Base-by-base conservation (phyloP, 768 basidiomycete genomes). In the Boletus reticuloceps region DNA sequence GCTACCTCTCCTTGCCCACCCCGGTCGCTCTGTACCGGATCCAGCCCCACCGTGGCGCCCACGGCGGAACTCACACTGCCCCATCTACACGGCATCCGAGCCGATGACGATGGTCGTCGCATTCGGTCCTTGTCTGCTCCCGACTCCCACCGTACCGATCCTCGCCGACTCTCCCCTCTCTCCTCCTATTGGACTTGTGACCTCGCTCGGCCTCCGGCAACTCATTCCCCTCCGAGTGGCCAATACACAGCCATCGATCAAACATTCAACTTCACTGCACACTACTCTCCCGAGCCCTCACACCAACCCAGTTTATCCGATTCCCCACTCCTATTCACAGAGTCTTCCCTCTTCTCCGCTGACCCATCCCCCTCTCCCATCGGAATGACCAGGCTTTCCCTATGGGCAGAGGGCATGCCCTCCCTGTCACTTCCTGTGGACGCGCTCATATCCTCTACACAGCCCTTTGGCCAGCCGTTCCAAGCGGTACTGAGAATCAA, bases 381-480 rank as follows among this genome's bases (percentile, higher is more conserved):
- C 51, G 77, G 73, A 39, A 54, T 78, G 43, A 69, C 70, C 14
- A 45, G 39, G 44, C 67, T 89, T 53, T 78, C 76, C 39, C 74
- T 90, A 17, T 78, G 78, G 64, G 83, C 88, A 22, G 84, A 87
- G 60, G 86, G 87, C 55, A 86, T 89, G 83, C 71, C 77, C n/a
- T 77, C 83, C 17, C 77, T 84, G 51, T 72, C 76, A 31, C 74
- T 88, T 67, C 81, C 84, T 56, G 73, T 87, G 53, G 85, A 85
- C 66, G 73, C 77, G 20, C 69, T 85, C 44, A 58, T 73, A 44
- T 74, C 78, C 44, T 70, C 77, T 20, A 56, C 75, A 51, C 67
- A 74, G 53, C 68, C 78, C 45, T 70, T 77, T 22, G 56, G 75
- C 49, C 67, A 74, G 53, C 68, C 69, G 25, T 74, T 76, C 38